Percentiles rank a stretch among this genome's conserved stretches.
phyloP scores from a whole-genome alignment of 2,329 filamentous ascomycete species.

The Hypoxylon sp. region DNA sequence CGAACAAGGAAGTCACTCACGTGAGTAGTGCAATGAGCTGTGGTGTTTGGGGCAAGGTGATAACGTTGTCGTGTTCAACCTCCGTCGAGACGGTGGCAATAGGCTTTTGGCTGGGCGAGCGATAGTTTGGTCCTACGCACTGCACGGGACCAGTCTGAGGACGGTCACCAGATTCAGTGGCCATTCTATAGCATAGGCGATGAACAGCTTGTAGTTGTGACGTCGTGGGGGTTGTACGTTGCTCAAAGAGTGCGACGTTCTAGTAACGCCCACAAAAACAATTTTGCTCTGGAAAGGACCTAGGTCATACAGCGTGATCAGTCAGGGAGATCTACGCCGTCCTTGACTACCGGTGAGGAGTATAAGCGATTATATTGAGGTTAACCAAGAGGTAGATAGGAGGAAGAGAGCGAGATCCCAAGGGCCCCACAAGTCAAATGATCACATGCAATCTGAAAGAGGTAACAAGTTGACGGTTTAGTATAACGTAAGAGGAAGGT shows the following conservation, averaged over 20 bases:
- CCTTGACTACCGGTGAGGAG: conserved; percentile 13
- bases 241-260: conserved; percentile 4
- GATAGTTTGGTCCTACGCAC: conserved; percentile 84
- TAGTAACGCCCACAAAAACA: not conserved
- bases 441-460: conserved; percentile 11
- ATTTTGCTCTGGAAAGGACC: conserved; percentile 3
- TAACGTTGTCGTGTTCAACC: conserved; percentile 86
- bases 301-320: conserved; percentile 18
- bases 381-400: conserved; percentile 13
- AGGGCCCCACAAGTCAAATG: conserved; percentile 19
- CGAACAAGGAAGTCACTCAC: conserved; percentile 71
- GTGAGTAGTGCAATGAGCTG: conserved; percentile 97
- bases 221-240: not conserved
- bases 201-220: conserved; percentile 27
- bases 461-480: conserved; percentile 12
- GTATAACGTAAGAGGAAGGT: conserved; percentile 22
- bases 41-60: conserved; percentile 90
- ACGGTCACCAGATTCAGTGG: conserved; percentile 49
- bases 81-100: conserved; percentile 89
- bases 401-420: conserved; percentile 5
- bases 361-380: conserved; percentile 12
- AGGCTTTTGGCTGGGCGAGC: conserved; percentile 81
- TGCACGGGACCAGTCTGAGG: conserved; percentile 63
- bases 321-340: conserved; percentile 5
- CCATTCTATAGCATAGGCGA: conserved; percentile 55